Evolutionary conservation across 1,284 basidiomycete species (phyloP), one percentile per base, ranked within the genome.

Genomic region (Leccinum fallax): DNA sequence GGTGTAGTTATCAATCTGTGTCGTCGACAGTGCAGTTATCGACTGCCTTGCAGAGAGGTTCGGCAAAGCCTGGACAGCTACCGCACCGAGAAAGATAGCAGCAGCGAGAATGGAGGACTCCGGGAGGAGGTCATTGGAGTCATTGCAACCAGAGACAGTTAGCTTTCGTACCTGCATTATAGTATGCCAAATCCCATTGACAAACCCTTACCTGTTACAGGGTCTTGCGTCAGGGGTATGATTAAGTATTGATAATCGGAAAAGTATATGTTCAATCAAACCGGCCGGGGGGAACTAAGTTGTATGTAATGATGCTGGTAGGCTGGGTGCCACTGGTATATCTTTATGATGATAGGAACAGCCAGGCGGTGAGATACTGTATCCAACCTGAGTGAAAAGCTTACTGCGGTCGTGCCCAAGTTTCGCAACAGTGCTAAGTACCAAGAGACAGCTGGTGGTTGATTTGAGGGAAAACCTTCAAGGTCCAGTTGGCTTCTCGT

Each of bases 1-100:
- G 53, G 73, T 83, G 74, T 81, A 89, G 5, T 73, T 58, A 86
- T 82, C 48, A 30, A 89, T 80, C 63, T 84, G 76, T 1, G 78
- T 28, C 2, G 76, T 61, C 16, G 76, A 72, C 48, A 87, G 71
- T 0, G 79, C 62, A 1, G 79, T 77, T 58, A 86, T 82, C 48
- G 68, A 63, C 63, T 76, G 76, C 24, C 76, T 71, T 38, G 63
- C 60, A 46, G 49, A 58, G 48, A 74, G 65, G 9, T 64, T 1
- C 19, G 78, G 68, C 9, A 67, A 71, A 10, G 69, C 70, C 36
- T 52, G 55, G 6, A 69, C 73, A 30, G 53, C 58, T 5, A 59
- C 58, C 21, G 60, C 58, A 40, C 61, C 30, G 26, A 72, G 61
- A 40, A 75, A 57, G 10, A 46, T n/a, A 30, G 52, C 57, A 38